These are phyloP conservation scores for Thalassiosira ordinaria DNA, from an alignment of 352 stramenopile species.

Conservation along the genomic window DNA sequence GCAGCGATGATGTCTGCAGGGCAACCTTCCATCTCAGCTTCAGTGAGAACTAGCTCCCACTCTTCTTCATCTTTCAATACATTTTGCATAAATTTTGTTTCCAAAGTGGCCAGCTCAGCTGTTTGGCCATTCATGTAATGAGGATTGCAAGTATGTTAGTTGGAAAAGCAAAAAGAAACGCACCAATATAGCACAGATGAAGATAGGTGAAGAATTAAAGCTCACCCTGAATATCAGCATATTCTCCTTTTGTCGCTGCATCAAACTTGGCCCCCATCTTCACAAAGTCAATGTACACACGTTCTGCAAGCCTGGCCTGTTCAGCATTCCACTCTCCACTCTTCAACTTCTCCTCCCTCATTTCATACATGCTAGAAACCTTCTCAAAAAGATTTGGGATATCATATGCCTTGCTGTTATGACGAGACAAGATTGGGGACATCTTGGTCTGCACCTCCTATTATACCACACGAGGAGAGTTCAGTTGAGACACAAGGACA, in stretches of 20 bases:
- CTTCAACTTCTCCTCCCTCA: constrained; percentile 47
- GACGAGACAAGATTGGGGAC: constrained; percentile 65
- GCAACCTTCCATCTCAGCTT: constrained; percentile 76
- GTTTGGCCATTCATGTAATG: background rate
- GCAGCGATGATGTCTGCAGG: constrained; percentile 75
- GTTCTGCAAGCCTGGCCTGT: constrained; percentile 75
- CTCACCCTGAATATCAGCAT: constrained; percentile 73
- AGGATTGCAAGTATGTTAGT: too few relatives aligned
- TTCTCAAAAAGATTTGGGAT: constrained; percentile 81
- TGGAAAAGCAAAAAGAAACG: background rate
- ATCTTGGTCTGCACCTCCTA: constrained; percentile 81
- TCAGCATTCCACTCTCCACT: constrained; percentile 62
- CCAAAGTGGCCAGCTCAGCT: constrained; percentile 72
- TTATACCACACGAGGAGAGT: too few relatives aligned
- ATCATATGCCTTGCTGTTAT: constrained; percentile 59
- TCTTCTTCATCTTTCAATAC: constrained; percentile 84
- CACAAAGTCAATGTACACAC: constrained; percentile 79
- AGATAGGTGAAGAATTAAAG: constrained; percentile 2
- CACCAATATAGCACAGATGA: constrained; percentile 17
- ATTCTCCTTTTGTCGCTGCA: constrained; percentile 60
- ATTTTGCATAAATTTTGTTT: constrained; percentile 85
- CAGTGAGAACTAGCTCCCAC: constrained; percentile 73
- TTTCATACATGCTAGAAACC: constrained; percentile 65
- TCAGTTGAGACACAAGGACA: too few relatives aligned
- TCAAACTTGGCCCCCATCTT: constrained; percentile 72